Evolutionary conservation across 306 rosid species (phyloP).

Genomic region (Cucumis cinereus): DNA sequence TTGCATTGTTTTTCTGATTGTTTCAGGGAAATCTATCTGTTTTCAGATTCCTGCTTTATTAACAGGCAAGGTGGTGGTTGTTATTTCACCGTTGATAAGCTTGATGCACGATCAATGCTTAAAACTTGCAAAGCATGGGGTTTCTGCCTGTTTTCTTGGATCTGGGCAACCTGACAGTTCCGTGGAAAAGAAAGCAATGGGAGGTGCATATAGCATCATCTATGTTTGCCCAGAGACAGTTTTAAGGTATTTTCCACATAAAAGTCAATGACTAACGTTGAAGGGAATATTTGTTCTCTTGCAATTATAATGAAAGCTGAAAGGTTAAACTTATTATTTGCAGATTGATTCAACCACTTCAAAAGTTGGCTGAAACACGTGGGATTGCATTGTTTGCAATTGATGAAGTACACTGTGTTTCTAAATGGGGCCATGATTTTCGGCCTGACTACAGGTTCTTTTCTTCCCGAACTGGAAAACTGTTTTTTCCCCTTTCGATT

Average conservation of each 20-base stretch:
- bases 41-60: slow-evolving; percentile 89
- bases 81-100: slow-evolving; percentile 87
- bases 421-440: slow-evolving; percentile 96
- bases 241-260: slow-evolving; percentile 30
- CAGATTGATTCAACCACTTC: slow-evolving; percentile 75
- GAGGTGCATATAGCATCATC: slow-evolving; percentile 60
- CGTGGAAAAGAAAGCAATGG: slow-evolving; percentile 76
- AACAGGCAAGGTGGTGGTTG: slow-evolving; percentile 91
- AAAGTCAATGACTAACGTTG: not conserved
- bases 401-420: slow-evolving; percentile 94
- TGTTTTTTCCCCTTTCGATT: not conserved
- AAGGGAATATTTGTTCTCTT: not conserved
- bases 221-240: slow-evolving; percentile 89
- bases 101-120: slow-evolving; percentile 96
- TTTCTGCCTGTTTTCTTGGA: slow-evolving; percentile 91
- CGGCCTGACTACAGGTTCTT: slow-evolving; percentile 81
- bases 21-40: slow-evolving; percentile 82
- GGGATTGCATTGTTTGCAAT: slow-evolving; percentile 90
- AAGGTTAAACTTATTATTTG: not conserved
- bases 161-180: slow-evolving; percentile 87
- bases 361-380: slow-evolving; percentile 52
- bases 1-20: slow-evolving; percentile 12
- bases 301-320: not conserved
- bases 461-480: not conserved
- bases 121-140: slow-evolving; percentile 55